Evolutionary conservation across 2,329 filamentous ascomycete species (phyloP), one percentile per base, ranked within the genome.

Genomic region (Colletotrichum lupini): DNA sequence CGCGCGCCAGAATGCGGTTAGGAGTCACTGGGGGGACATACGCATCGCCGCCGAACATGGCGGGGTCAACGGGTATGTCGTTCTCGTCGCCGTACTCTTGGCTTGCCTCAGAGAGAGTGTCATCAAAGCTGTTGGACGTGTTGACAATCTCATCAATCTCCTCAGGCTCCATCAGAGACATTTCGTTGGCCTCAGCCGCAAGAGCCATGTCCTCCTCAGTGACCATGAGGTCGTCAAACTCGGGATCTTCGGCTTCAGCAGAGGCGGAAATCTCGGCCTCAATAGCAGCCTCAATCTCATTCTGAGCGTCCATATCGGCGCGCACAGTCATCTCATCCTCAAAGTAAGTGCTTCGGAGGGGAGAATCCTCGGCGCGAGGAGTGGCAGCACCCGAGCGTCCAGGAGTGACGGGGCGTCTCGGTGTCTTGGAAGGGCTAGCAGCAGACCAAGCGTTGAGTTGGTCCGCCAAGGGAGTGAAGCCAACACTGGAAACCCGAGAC

Each of bases 61-160:
- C 82, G 22, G 87, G 87, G 71, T 91, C 88, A 24, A 89, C 85
- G 4, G 88, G 90, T 11, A 89, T 81, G 35, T 86, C 85, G 78
- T 93, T 93, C 79, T 93, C 92, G 76, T 93, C 91, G 2, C 87
- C 91, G 77, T 92, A 92, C 75, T 92, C 89, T 75, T 93, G 88
- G 77, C 90, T 92, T 1, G 88, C 87, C 73, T 92, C 90, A 0
- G 91, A 92, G 3, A 87, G 79, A 0, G 85, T 82, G 55, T 89
- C 86, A 19, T 89, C 87, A 61, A 85, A 81, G 66, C 73, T 75
- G 71, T 68, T 74, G 74, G 62, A 71, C 30, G 74, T 76, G 56
- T 80, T 78, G n/a, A 75, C 75, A 59, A 80, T 75, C 11, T 85
- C 81, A 1, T 86, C 81, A 2, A 83, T 73, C 24, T 83, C 78